phyloP scores from a whole-genome alignment of 2,329 filamentous ascomycete species.

The Penicillium frequentans region DNA sequence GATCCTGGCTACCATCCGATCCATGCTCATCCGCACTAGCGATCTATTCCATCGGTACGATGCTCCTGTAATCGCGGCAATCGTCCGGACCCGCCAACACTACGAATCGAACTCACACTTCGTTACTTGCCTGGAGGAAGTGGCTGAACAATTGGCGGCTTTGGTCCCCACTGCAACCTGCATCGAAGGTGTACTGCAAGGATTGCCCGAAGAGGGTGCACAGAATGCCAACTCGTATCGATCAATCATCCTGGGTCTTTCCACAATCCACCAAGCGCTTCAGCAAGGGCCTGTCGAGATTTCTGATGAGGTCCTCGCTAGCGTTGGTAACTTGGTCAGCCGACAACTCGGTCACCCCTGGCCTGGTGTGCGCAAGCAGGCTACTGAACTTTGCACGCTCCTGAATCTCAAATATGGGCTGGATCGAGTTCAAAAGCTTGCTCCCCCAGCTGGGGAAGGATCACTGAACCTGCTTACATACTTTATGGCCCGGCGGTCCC shows the following conservation, averaged over 20 bases:
- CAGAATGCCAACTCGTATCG: constrained; percentile 32
- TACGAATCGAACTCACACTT: constrained; percentile 43
- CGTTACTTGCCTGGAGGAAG: constrained; percentile 41
- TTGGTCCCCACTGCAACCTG: constrained; percentile 18
- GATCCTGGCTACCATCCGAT: constrained; percentile 42
- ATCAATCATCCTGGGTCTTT: constrained; percentile 35
- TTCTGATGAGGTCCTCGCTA: constrained; percentile 20
- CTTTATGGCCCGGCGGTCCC: constrained; percentile 32
- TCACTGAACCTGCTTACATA: constrained; percentile 39
- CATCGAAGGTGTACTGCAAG: constrained; percentile 35
- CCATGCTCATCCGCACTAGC: constrained; percentile 39
- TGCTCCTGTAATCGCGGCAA: constrained; percentile 34
- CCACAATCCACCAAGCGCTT: constrained; percentile 21
- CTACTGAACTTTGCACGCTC: constrained; percentile 37
- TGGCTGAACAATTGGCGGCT: constrained; percentile 35
- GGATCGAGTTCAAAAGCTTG: constrained; percentile 28
- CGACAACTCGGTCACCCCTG: constrained; percentile 33
- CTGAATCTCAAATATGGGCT: constrained; percentile 27
- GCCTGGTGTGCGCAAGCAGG: constrained; percentile 39
- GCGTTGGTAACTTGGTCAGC: constrained; percentile 34
- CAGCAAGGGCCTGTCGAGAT: constrained; percentile 17
- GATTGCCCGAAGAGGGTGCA: constrained; percentile 30
- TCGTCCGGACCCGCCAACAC: constrained; percentile 38
- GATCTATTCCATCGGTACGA: constrained; percentile 37
- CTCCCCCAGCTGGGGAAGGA: constrained; percentile 30